Evolutionary conservation across 2,329 filamentous ascomycete genomes (phyloP), one percentile per base, ranked within the genome.

Genomic region (Hymenoscyphus fructigenus): DNA sequence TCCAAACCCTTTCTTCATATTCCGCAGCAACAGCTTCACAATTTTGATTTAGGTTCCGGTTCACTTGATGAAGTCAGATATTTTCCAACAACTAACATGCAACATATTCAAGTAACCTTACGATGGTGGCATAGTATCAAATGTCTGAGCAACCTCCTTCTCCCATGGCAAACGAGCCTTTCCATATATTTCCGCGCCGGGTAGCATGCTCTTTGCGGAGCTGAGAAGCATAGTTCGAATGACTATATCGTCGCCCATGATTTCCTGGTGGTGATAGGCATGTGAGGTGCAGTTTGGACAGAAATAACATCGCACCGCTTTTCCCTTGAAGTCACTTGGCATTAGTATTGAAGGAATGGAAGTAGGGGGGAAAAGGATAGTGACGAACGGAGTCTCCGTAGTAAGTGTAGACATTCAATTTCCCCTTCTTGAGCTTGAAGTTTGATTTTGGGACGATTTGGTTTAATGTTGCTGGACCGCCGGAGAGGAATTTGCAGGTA

Each of bases 381-480:
- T 36, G 14, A 23, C 76, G 12, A 80, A 81, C 82, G 58, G 81
- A 83, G 68, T 85, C 83, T 57, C 83, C 84, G 67, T 81, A 78
- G 78, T 86, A 86, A 50, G 81, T 83, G 75, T 85, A 86, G 38
- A 76, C 76, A 65, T 81, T 82, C 55, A 83, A 70, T 3, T 75
- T 73, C 59, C 84, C 84, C 70, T 83, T 81, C 61, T 80, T 84
- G 76, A 86, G 78, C 64, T 81, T 81, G 68, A 86, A 76, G 55
- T 79, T 76, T 36, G 77, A 74, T 70, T 70, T 67, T n/a, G 68
- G 67, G 36, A 71, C 47, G 29, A 69, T 69, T 58, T 69, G 67
- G 75, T 88, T 88, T 5, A 87, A 86, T 2, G 81, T 82, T 76
- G 90, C 90, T 64, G 82, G 83, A 70, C 85, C 87, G 73, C 91